These are phyloP conservation scores for Nicotiana benthamiana DNA, from an alignment of 257 asterid genomes.

Conservation along the genomic window DNA sequence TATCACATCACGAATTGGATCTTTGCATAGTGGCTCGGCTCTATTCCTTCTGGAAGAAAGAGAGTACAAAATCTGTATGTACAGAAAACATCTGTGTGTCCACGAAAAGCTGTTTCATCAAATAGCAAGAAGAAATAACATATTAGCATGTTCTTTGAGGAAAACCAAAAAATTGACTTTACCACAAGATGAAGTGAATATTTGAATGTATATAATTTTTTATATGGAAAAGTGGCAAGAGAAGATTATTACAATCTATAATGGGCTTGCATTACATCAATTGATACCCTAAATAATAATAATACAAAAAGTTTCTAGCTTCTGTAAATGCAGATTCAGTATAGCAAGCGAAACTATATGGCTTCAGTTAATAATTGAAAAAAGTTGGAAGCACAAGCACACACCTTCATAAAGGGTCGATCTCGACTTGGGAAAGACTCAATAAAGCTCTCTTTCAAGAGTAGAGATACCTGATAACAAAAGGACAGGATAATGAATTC, in stretches of 20 bases:
- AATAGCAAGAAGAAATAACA: slow-evolving; percentile 10
- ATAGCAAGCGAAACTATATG: neutral
- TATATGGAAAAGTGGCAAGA: neutral
- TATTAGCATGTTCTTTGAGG: slow-evolving; percentile 11
- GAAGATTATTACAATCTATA: neutral
- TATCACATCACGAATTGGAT: slow-evolving; percentile 9
- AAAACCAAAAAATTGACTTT: neutral
- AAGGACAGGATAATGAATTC: neutral
- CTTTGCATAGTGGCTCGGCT: slow-evolving; percentile 5
- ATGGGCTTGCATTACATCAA: neutral
- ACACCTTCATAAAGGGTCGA: slow-evolving; percentile 94
- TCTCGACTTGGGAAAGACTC: slow-evolving; percentile 87
- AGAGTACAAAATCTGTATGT: slow-evolving; percentile 89
- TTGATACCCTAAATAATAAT: neutral
- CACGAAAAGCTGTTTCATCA: slow-evolving; percentile 62
- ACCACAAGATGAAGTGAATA: neutral
- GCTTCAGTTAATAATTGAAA: neutral
- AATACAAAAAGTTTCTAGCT: neutral
- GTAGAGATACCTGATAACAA: slow-evolving; percentile 68
- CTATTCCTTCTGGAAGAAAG: slow-evolving; percentile 96
- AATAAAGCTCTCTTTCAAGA: slow-evolving; percentile 90
- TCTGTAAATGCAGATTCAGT: neutral
- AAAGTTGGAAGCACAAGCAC: neutral
- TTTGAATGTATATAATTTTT: neutral
- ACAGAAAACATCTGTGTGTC: slow-evolving; percentile 99